A percentile compares a stretch with the other conserved stretches of the same genome.
Evolutionary conservation across 2,329 filamentous ascomycete species (phyloP).

Genomic region (Aspergillus calidoustus): DNA sequence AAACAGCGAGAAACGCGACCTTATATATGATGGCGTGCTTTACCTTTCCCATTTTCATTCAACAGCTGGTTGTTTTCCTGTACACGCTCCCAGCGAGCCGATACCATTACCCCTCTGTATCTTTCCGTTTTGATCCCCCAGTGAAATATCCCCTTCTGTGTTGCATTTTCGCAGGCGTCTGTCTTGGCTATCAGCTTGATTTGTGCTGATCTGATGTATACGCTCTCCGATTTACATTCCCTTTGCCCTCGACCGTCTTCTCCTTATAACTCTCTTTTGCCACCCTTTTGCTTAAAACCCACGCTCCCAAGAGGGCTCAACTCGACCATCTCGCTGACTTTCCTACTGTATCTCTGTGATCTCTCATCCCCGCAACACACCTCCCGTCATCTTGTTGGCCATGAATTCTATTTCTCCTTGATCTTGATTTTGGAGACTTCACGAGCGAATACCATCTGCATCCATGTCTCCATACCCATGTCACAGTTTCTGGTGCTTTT

Average conservation of each 20-base stretch:
- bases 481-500: conserved; percentile 27
- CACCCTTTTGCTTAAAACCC: conserved; percentile 16
- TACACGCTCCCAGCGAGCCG: conserved; percentile 34
- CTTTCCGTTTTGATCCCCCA: conserved; percentile 30
- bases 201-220: conserved; percentile 37
- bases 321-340: conserved; percentile 24
- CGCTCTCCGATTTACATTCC: conserved; percentile 30
- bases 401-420: conserved; percentile 25
- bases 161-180: conserved; percentile 47
- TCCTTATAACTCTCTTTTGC: conserved; percentile 16
- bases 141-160: conserved; percentile 27
- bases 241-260: conserved; percentile 15
- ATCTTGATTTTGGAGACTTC: conserved; percentile 26
- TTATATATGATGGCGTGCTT: conserved; percentile 15
- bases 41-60: conserved; percentile 10
- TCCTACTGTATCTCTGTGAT: conserved; percentile 22
- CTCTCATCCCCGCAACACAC: conserved; percentile 20
- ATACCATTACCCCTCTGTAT: conserved; percentile 26
- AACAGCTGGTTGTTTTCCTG: conserved; percentile 19
- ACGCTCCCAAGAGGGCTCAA: conserved; percentile 24
- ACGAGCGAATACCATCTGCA: conserved; percentile 27
- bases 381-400: conserved; percentile 23
- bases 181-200: conserved; percentile 38
- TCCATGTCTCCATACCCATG: conserved; percentile 27
- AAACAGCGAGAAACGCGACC: conserved; percentile 4